These are phyloP conservation scores for Castanea crenata DNA, from an alignment of 306 rosid genomes.

Conservation along the genomic window DNA sequence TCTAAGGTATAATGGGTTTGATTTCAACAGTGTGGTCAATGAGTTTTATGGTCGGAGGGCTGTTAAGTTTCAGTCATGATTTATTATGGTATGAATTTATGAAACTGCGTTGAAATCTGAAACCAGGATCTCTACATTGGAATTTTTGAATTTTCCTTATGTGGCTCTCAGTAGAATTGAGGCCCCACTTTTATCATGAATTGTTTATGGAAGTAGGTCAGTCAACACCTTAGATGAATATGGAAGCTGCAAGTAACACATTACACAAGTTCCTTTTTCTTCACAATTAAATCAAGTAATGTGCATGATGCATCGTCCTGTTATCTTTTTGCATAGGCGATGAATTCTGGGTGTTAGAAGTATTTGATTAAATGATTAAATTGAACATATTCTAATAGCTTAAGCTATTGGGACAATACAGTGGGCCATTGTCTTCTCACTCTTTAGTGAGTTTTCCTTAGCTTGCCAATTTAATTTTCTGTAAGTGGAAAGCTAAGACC, in stretches of 20 bases:
- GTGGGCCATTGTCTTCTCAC: background rate
- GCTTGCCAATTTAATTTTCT: slow-evolving; percentile 5
- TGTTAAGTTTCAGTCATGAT: background rate
- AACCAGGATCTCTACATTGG: background rate
- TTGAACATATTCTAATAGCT: too few relatives aligned
- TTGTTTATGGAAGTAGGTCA: background rate
- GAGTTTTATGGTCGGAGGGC: background rate
- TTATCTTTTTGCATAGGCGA: background rate
- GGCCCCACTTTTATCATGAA: background rate
- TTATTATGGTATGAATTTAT: background rate
- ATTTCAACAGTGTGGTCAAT: background rate
- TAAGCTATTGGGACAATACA: too few relatives aligned
- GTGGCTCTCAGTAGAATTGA: background rate
- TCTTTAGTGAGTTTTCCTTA: background rate
- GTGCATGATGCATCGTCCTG: background rate
- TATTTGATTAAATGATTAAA: too few relatives aligned
- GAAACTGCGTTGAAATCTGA: background rate
- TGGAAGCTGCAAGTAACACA: background rate
- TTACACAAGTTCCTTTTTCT: background rate
- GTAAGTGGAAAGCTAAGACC: background rate
- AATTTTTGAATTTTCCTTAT: background rate
- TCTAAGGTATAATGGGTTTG: too few relatives aligned
- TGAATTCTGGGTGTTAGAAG: background rate
- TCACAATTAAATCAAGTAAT: background rate
- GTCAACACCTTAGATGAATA: slow-evolving; percentile 5